Evolutionary conservation across 2,329 filamentous ascomycete species (phyloP), one percentile per base, ranked within the genome.

Genomic region (Atkinsonella texensis): DNA sequence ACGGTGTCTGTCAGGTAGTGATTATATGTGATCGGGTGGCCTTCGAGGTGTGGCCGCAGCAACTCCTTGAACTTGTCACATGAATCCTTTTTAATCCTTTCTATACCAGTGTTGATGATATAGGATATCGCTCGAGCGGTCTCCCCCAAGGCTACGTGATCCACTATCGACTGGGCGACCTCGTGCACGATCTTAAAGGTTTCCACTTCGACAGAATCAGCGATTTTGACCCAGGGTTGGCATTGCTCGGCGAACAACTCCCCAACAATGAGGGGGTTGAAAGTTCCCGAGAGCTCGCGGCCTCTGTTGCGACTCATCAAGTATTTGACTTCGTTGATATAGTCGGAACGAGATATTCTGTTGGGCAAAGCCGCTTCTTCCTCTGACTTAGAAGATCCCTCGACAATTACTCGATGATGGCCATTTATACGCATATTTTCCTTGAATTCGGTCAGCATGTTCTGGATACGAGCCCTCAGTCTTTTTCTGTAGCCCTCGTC

Each of bases 231-330:
- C 83, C 80, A 86, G 0, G 73, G 74, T 7, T 57, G 51, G 0
- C 74, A 80, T 52, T 85, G 80, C 45, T 82, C 73, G 18, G 66
- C 65, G 59, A 86, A 86, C 0, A 87, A 61, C 20, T 83, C 75
- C 0, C 68, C 66, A 0, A 85, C 71, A 10, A 85, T 65, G 50
- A 79, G 60, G 0, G 81, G 75, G 53, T 82, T 82, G 62, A 80
- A 84, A 0, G 70, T 78, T 0, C 81, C 79, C 0, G 79, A 77
- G 0, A 86, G 63, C 58, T 86, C 83, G 5, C 73, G 65, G 2
- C 62, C 63, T n/a, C 61, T 56, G 39, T 43, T 58, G 1, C 56
- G 56, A 5, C 50, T 23, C 49, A 67, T 62, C 6, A 60, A 42
- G 0, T 31, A 10, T 2, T 54, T 52, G 15, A 66, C 56, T 0